Evolutionary conservation across 257 asterid genomes (phyloP), one percentile per base, ranked within the genome.

Genomic region (Fraxinus americana): DNA sequence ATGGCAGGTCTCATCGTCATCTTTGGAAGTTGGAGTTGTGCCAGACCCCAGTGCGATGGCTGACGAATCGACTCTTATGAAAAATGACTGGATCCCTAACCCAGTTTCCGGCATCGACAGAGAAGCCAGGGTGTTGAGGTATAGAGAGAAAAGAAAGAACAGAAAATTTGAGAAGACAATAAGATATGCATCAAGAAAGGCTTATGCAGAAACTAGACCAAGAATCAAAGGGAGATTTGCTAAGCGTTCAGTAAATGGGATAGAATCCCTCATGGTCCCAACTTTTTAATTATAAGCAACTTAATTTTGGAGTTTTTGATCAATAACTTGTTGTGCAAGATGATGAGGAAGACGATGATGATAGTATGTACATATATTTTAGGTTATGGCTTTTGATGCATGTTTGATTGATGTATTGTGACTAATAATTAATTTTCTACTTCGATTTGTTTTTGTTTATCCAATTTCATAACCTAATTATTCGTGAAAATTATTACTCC

Each of bases 161-260:
- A 70, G 73, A 70, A 36, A 70, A 25, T 70, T 70, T 70, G 73
- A 70, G 73, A 70, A 70, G 29, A 70, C 73, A 21, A 70, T 70
- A 29, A 79, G 98, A 67, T 93, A 93, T 45, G 97, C 98, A 0
- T 93, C 98, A 17, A 87, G 98, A 63, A 93, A 93, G 80, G 97
- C 98, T 5, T 93, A 93, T 8, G 98, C 98, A 1, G 98, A 93
- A 83, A 91, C 93, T 0, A 87, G 98, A 5, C 97, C 96, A 1
- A 83, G 97, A 77, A 88, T 70, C 54, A 41, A 71, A 71, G 75
- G 75, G 59, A 71, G 75, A 41, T 39, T 71, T 23, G 75, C 59
- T 9, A 70, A 70, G 74, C 74, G 34, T 38, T 39, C 74, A 27
- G 74, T 38, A 13, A 41, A 32, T 69, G 73, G 43, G 5, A 6